phyloP scores from a whole-genome alignment of 768 basidiomycete species.

The Termitomyces sp. region DNA sequence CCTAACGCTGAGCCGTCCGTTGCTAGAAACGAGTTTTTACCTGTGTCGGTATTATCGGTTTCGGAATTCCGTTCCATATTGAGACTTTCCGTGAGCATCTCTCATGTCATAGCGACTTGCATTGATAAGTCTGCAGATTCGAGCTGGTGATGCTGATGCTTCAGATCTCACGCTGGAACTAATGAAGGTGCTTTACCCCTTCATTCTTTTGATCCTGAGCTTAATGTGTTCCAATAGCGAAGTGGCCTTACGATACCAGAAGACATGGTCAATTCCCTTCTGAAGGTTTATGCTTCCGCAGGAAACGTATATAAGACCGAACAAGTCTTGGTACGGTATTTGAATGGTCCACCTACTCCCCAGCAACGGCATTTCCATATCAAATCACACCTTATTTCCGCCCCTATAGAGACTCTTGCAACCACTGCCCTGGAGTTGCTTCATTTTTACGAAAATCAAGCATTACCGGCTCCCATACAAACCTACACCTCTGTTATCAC shows the following conservation, averaged over 20 bases:
- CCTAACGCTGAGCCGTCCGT: conserved; percentile 7
- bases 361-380: conserved; percentile 68
- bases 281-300: conserved; percentile 41
- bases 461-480: conserved; percentile 59
- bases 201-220: neutral
- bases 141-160: conserved; percentile 37
- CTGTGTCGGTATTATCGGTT: conserved; percentile 40
- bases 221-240: conserved; percentile 23
- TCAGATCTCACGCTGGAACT: conserved; percentile 47
- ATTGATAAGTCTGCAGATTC: conserved; percentile 30
- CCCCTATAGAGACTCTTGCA: conserved; percentile 44
- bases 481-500: conserved; percentile 70
- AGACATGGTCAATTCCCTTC: conserved; percentile 36
- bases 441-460: conserved; percentile 64
- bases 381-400: conserved; percentile 53
- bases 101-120: neutral
- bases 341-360: conserved; percentile 40
- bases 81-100: conserved; percentile 38
- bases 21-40: conserved; percentile 21
- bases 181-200: conserved; percentile 38
- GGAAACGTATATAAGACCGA: conserved; percentile 45
- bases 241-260: conserved; percentile 36
- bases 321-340: conserved; percentile 31
- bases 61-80: conserved; percentile 53
- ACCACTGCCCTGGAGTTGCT: conserved; percentile 59